A percentile compares a stretch with the other conserved stretches of the same genome.
phyloP scores from a whole-genome alignment of 2,329 filamentous ascomycete species.

The Fusarium acutatum region DNA sequence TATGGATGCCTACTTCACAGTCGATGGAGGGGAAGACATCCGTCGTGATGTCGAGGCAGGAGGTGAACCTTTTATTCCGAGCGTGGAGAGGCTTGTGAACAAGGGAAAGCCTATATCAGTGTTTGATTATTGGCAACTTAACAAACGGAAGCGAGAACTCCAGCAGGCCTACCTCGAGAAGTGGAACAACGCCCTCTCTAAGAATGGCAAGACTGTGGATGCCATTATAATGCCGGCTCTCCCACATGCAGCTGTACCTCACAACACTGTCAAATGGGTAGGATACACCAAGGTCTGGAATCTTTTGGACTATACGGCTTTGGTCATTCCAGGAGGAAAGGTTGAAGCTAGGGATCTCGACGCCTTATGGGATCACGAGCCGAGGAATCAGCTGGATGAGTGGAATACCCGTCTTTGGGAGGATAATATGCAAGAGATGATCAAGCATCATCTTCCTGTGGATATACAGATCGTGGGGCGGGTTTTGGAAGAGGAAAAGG shows the following conservation, averaged over 20 bases:
- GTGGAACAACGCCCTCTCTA: constrained; percentile 59
- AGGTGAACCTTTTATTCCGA: constrained; percentile 67
- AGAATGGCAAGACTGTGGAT: constrained; percentile 59
- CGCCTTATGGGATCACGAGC: not conserved
- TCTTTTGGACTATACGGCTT: constrained; percentile 41
- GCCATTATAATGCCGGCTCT: constrained; percentile 66
- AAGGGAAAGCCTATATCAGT: constrained; percentile 64
- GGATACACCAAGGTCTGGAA: constrained; percentile 53
- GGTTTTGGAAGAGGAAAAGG: constrained; percentile 23
- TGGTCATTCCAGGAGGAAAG: constrained; percentile 37
- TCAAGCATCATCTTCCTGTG: not conserved
- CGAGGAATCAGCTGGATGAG: constrained; percentile 6
- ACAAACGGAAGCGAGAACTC: constrained; percentile 60
- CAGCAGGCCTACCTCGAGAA: constrained; percentile 61
- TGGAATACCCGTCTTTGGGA: constrained; percentile 22
- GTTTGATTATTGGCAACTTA: constrained; percentile 74
- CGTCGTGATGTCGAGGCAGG: constrained; percentile 60
- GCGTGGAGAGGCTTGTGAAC: constrained; percentile 66
- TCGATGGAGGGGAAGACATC: constrained; percentile 71
- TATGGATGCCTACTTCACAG: constrained; percentile 70
- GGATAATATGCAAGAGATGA: not conserved
- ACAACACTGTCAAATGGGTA: constrained; percentile 52
- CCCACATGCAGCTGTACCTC: constrained; percentile 65
- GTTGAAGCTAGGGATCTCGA: not conserved
- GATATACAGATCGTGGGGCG: constrained; percentile 24